Percentiles rank a stretch among this genome's conserved stretches.
phyloP scores from a whole-genome alignment of 192 early-diverging fungal genomes.

The Coemansia erecta region DNA sequence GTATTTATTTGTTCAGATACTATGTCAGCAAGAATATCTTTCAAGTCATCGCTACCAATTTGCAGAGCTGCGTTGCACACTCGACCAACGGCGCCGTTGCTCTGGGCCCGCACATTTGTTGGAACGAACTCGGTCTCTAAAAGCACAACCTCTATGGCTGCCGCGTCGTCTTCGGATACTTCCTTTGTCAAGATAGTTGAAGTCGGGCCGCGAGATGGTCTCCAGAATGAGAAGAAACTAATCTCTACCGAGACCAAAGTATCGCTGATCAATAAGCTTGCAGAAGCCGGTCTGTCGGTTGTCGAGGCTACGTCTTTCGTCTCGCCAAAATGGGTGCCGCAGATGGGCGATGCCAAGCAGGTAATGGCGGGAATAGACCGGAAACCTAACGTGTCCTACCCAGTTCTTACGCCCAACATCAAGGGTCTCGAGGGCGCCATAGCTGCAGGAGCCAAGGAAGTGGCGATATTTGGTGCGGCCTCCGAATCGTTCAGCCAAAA shows the following conservation, averaged over 20 bases:
- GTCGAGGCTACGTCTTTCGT: conserved; percentile 95
- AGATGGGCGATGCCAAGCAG: conserved; percentile 82
- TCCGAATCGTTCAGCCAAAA: conserved; percentile 83
- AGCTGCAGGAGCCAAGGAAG: conserved; percentile 75
- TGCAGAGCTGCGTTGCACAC: neutral
- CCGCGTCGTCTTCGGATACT: neutral
- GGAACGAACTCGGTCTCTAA: conserved; percentile 9
- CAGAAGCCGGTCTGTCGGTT: conserved; percentile 74
- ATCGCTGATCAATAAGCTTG: conserved; percentile 79
- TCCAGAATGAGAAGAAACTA: conserved; percentile 90
- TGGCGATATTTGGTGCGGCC: conserved; percentile 89
- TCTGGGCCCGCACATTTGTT: conserved; percentile 15
- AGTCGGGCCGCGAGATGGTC: conserved; percentile 93
- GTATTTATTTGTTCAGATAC: too few species aligned
- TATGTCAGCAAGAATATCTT: too few species aligned
- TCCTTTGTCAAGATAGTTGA: conserved; percentile 85
- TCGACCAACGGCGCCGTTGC: neutral
- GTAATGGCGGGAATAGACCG: conserved; percentile 71
- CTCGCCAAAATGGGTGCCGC: conserved; percentile 94
- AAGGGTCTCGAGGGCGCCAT: conserved; percentile 82
- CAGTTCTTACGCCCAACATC: conserved; percentile 87
- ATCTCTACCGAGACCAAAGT: conserved; percentile 83
- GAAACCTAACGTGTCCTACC: conserved; percentile 69
- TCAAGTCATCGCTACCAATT: neutral
- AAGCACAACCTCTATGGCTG: neutral